phyloP scores from a whole-genome alignment of 495 filamentous ascomycete genomes.

The Neurospora tetrasperma region DNA sequence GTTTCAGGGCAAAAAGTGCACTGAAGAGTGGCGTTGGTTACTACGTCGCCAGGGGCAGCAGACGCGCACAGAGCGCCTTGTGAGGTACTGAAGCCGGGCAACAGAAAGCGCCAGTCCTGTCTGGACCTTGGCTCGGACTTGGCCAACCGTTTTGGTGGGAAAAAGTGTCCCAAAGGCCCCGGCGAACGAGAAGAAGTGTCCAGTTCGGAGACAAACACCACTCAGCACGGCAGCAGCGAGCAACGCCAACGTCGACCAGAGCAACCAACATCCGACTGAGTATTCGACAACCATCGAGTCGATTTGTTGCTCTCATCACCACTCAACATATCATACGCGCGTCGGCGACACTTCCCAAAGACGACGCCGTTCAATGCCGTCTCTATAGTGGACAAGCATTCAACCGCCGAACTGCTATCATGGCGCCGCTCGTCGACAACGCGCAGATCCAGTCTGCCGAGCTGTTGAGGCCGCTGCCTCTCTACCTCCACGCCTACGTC shows the following conservation, averaged over 20 bases:
- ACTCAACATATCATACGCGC: background rate
- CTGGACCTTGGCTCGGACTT: background rate
- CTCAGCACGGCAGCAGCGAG: too few species aligned
- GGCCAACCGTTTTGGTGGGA: background rate
- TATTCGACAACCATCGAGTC: background rate
- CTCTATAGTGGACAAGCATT: background rate
- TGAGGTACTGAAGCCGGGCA: background rate
- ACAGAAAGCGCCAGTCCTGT: background rate
- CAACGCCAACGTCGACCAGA: background rate
- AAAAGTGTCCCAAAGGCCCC: background rate
- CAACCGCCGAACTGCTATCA: slow-evolving; percentile 3
- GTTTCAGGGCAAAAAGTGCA: background rate
- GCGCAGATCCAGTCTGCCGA: slow-evolving; percentile 79
- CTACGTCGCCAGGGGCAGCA: background rate
- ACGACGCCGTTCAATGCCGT: background rate
- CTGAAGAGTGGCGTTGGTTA: background rate
- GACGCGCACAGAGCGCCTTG: background rate
- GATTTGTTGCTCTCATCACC: background rate
- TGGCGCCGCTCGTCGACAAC: slow-evolving; percentile 75
- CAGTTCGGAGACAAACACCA: background rate
- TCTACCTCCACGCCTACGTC: slow-evolving; percentile 73
- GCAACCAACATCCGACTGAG: background rate
- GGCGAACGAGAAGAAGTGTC: background rate
- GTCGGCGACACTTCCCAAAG: background rate
- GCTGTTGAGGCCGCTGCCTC: slow-evolving; percentile 78